phyloP scores from a whole-genome alignment of 306 rosid genomes.

The Acmispon strigosus region DNA sequence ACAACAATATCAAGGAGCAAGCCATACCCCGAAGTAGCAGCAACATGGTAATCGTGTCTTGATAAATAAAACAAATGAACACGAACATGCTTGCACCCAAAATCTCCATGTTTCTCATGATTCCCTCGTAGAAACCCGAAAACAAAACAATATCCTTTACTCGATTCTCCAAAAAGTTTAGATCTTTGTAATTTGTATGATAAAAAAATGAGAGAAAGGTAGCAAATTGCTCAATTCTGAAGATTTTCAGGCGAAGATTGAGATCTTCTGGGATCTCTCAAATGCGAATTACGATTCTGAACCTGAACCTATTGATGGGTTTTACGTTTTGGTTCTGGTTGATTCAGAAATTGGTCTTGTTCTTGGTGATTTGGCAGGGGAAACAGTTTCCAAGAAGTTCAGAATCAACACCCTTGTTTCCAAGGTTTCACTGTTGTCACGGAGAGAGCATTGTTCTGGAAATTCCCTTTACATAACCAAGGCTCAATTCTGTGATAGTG shows the following conservation, averaged over 20 bases:
- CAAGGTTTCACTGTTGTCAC: slow-evolving; percentile 37
- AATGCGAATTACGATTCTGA: slow-evolving; percentile 54
- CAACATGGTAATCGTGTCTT: too few relatives aligned
- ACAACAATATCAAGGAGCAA: too few relatives aligned
- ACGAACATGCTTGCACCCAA: too few relatives aligned
- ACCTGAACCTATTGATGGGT: slow-evolving; percentile 74
- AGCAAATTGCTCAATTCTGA: slow-evolving; percentile 43
- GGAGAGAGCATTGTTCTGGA: slow-evolving; percentile 68
- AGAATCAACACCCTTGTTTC: slow-evolving; percentile 19
- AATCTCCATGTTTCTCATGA: background rate
- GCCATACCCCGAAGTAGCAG: too few relatives aligned
- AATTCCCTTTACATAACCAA: slow-evolving; percentile 50
- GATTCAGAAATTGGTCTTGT: slow-evolving; percentile 66
- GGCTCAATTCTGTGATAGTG: slow-evolving; percentile 67
- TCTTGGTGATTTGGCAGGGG: slow-evolving; percentile 59
- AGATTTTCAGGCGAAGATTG: slow-evolving; percentile 17
- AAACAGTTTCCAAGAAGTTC: slow-evolving; percentile 30
- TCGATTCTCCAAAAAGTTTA: slow-evolving; percentile 12
- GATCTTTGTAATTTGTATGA: slow-evolving; percentile 29
- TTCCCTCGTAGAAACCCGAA: background rate
- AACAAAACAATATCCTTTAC: background rate
- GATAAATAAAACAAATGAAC: too few relatives aligned
- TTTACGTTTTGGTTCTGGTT: slow-evolving; percentile 39
- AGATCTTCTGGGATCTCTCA: slow-evolving; percentile 74
- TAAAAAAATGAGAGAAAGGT: slow-evolving; percentile 83